These are phyloP conservation scores for Apiotrichum veenhuisii DNA, from an alignment of 1,284 basidiomycete species.

Conservation along the genomic window DNA sequence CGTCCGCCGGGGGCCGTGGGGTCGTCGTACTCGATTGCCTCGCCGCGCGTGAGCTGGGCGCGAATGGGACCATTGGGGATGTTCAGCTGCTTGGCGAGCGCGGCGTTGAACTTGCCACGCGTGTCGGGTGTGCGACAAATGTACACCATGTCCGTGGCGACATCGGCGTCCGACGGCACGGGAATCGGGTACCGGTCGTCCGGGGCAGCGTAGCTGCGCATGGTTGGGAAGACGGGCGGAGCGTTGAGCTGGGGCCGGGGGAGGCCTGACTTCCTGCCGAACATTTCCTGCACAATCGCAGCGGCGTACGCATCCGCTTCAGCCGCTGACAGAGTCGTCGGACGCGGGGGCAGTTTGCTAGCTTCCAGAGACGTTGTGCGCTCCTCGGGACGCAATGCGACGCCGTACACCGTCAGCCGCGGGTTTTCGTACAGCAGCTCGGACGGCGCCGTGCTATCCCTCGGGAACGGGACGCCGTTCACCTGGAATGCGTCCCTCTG, in stretches of 20 bases:
- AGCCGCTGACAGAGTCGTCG: background rate
- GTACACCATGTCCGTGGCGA: conserved; percentile 55
- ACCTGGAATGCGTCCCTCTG: conserved; percentile 18
- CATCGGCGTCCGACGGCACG: conserved; percentile 24
- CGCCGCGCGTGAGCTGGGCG: conserved; percentile 49
- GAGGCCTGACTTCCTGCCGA: conserved; percentile 6
- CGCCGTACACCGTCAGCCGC: conserved; percentile 31
- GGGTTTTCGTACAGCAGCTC: conserved; percentile 25
- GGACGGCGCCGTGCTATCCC: conserved; percentile 8
- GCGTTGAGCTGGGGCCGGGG: background rate
- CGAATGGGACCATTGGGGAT: conserved; percentile 60
- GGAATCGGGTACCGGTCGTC: conserved; percentile 29
- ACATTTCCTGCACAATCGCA: conserved; percentile 29
- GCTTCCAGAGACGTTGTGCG: background rate
- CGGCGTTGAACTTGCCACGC: conserved; percentile 80
- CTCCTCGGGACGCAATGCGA: conserved; percentile 22
- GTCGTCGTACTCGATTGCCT: conserved; percentile 49
- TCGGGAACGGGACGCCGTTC: conserved; percentile 15
- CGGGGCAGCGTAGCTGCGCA: conserved; percentile 6
- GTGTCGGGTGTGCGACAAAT: conserved; percentile 70
- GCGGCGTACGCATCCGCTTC: conserved; percentile 2
- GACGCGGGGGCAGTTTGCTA: background rate
- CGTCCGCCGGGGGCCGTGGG: conserved; percentile 56
- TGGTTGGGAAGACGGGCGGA: conserved; percentile 2
- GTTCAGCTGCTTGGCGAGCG: conserved; percentile 63